Evolutionary conservation across 192 early-diverging fungal genomes (phyloP).

Genomic region (Coemansia sp.): DNA sequence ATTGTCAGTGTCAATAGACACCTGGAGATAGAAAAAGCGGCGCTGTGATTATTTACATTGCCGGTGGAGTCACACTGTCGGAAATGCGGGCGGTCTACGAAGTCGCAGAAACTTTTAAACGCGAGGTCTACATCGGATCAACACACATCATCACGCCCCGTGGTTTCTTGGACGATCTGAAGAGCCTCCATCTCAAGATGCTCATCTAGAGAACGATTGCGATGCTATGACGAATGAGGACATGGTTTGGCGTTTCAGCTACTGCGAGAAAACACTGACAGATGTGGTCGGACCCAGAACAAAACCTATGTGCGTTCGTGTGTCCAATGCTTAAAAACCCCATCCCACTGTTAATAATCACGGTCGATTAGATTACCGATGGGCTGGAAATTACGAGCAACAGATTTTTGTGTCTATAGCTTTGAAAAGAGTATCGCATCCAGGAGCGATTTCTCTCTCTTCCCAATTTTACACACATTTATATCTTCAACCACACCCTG

Average conservation of each 20-base stretch:
- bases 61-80: slow-evolving; percentile 51
- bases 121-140: slow-evolving; percentile 53
- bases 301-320: too few relatives aligned
- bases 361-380: too few relatives aligned
- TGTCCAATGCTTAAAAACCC: too few relatives aligned
- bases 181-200: slow-evolving; percentile 42
- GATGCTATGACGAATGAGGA: too few relatives aligned
- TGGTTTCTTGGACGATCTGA: slow-evolving; percentile 49
- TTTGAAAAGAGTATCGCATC: neutral
- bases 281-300: too few relatives aligned
- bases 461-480: slow-evolving; percentile 23
- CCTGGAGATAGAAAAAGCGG: slow-evolving; percentile 14
- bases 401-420: neutral
- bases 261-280: too few relatives aligned
- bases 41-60: slow-evolving; percentile 47
- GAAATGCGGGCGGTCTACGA: slow-evolving; percentile 56
- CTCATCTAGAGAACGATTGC: neutral
- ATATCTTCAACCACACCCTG: neutral
- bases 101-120: slow-evolving; percentile 33
- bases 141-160: slow-evolving; percentile 55
- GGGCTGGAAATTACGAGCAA: too few relatives aligned
- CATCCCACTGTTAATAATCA: too few relatives aligned
- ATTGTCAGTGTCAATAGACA: neutral
- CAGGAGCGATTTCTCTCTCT: slow-evolving; percentile 22
- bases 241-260: neutral